phyloP scores from a whole-genome alignment of 2,329 filamentous ascomycete genomes.

The Xenosphaeropsis pyriputrescens region DNA sequence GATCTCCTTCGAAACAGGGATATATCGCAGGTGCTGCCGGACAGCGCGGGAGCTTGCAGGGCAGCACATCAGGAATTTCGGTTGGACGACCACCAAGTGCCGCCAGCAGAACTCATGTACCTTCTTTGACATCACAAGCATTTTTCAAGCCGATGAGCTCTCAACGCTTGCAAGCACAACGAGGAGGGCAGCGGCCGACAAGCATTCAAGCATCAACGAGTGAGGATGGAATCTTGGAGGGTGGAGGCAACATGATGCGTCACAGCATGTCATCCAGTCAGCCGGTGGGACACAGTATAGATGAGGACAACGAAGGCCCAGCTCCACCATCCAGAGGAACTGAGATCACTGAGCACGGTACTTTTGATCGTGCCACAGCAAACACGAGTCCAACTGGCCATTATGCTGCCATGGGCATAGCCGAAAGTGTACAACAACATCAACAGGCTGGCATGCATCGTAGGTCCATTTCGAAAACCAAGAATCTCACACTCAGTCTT shows the following conservation, averaged over 20 bases:
- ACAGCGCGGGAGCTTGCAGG: conserved; percentile 7
- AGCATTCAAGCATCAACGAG: conserved; percentile 17
- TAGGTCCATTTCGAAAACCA: conserved; percentile 9
- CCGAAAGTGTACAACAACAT: conserved; percentile 68
- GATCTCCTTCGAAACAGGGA: conserved; percentile 36
- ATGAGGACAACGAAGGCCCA: conserved; percentile 34
- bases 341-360: conserved; percentile 62
- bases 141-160: conserved; percentile 98
- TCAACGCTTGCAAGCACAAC: conserved; percentile 81
- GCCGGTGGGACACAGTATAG: conserved; percentile 12
- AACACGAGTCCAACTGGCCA: conserved; percentile 61
- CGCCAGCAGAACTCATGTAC: conserved; percentile 73
- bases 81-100: conserved; percentile 45
- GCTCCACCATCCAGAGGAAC: conserved; percentile 64
- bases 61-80: conserved; percentile 21
- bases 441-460: conserved; percentile 9
- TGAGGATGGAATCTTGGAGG: conserved; percentile 26
- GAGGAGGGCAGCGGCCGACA: conserved; percentile 40
- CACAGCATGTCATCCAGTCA: conserved; percentile 34
- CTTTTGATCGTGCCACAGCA: conserved; percentile 54
- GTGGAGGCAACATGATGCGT: conserved; percentile 32
- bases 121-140: conserved; percentile 73
- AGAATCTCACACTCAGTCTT: conserved; percentile 40
- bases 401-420: conserved; percentile 43
- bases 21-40: conserved; percentile 12